Percentiles rank a stretch among this genome's conserved stretches.
These are phyloP conservation scores for Aspergillus biplanus DNA, from an alignment of 495 filamentous ascomycete species.

Conservation along the genomic window DNA sequence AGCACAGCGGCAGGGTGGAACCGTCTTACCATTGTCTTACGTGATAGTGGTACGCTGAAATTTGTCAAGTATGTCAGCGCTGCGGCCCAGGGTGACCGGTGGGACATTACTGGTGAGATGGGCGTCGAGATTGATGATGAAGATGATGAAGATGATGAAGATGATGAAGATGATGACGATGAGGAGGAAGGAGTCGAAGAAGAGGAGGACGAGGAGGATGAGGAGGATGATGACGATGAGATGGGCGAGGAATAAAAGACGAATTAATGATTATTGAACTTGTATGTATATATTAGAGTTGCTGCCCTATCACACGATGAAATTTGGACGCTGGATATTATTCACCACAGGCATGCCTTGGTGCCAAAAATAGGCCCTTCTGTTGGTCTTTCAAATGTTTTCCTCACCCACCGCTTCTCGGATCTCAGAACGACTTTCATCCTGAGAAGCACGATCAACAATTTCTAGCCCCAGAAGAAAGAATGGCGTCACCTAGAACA, in stretches of 20 bases:
- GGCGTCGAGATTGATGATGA: slow-evolving; percentile 50
- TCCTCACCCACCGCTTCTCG: too few relatives aligned
- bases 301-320: too few relatives aligned
- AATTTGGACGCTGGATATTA: too few relatives aligned
- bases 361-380: too few relatives aligned
- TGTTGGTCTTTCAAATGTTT: too few relatives aligned
- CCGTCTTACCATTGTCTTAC: slow-evolving; percentile 81
- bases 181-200: slow-evolving; percentile 30
- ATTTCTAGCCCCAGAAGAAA: too few relatives aligned
- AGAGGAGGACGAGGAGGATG: slow-evolving; percentile 18
- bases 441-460: too few relatives aligned
- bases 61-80: slow-evolving; percentile 96
- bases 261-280: slow-evolving; percentile 16
- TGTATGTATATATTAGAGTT: slow-evolving; percentile 5
- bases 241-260: slow-evolving; percentile 22
- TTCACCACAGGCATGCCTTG: too few relatives aligned
- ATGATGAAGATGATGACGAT: slow-evolving; percentile 29
- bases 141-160: slow-evolving; percentile 45
- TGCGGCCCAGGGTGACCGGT: slow-evolving; percentile 82
- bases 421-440: too few relatives aligned
- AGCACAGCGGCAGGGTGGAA: slow-evolving; percentile 89
- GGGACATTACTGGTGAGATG: slow-evolving; percentile 79
- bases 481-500: neutral
- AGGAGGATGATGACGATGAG: slow-evolving; percentile 12
- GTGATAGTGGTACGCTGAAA: slow-evolving; percentile 81